phyloP scores from a whole-genome alignment of 345 rosid genomes.

The Eucalyptus cloeziana region DNA sequence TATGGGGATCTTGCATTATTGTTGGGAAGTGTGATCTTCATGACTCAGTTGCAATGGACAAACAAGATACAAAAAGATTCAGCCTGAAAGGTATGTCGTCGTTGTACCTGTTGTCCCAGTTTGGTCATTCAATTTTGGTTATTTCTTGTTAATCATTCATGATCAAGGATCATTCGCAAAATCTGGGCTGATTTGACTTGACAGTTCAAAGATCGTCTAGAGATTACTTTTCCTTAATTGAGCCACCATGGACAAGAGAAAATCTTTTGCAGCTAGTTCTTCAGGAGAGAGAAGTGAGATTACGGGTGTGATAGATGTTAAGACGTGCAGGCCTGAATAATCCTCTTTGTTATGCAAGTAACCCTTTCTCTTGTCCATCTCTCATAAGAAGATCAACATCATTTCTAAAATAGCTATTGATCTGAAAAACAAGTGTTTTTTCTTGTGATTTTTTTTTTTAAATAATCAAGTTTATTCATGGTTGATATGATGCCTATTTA shows the following conservation, averaged over 20 bases:
- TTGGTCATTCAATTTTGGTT: not conserved
- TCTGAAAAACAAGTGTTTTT: not conserved
- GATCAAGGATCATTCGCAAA: not conserved
- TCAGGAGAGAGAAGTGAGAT: not conserved
- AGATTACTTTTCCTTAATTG: not conserved
- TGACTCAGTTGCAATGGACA: constrained; percentile 31
- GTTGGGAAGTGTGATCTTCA: constrained; percentile 69
- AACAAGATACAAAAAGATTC: constrained; percentile 34
- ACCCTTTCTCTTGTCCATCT: not conserved
- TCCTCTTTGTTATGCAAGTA: not conserved
- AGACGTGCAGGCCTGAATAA: not conserved
- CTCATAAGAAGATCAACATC: not conserved
- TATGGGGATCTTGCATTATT: constrained; percentile 76
- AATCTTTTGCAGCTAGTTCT: not conserved
- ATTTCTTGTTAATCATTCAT: not conserved
- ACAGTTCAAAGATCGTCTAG: not conserved
- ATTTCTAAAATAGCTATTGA: not conserved
- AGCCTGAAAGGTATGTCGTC: constrained; percentile 31
- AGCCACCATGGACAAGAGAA: not conserved
- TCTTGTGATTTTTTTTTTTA: not conserved
- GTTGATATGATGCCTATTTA: not conserved
- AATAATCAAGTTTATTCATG: not conserved
- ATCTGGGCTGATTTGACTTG: not conserved
- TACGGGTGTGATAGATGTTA: not conserved
- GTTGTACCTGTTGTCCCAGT: not conserved